A percentile compares a stretch with the other conserved stretches of the same genome.
Evolutionary conservation across 2,329 filamentous ascomycete genomes (phyloP).

Genomic region (Chalara sp.): DNA sequence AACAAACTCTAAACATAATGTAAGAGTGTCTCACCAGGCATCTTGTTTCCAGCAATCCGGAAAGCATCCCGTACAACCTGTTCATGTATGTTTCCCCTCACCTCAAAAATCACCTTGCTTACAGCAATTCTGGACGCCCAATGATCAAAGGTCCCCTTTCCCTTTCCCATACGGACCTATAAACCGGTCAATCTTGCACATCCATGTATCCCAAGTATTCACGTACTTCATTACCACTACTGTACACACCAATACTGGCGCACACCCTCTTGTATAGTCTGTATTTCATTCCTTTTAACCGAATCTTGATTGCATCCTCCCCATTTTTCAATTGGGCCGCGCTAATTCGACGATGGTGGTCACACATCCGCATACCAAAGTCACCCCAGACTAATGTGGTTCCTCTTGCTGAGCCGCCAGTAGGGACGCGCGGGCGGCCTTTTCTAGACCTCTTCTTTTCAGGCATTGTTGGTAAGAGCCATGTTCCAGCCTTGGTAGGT

Average conservation of each 20-base stretch:
- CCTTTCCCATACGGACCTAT: constrained; percentile 94
- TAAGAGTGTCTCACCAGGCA: constrained; percentile 62
- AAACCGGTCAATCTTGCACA: not conserved
- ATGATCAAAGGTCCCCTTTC: constrained; percentile 94
- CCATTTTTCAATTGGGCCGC: constrained; percentile 82
- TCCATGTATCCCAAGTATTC: not conserved
- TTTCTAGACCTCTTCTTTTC: constrained; percentile 85
- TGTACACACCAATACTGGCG: constrained; percentile 92
- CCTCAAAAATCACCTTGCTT: constrained; percentile 85
- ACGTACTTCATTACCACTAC: constrained; percentile 81
- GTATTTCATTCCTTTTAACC: constrained; percentile 86
- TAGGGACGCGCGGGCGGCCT: constrained; percentile 79
- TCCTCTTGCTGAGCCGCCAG: constrained; percentile 83
- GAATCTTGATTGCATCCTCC: constrained; percentile 85
- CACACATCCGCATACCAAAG: constrained; percentile 87
- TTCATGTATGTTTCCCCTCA: constrained; percentile 90
- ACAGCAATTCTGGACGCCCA: constrained; percentile 90
- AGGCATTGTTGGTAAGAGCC: constrained; percentile 75
- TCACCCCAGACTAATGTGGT: constrained; percentile 96
- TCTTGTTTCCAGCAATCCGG: constrained; percentile 85
- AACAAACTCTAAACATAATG: not conserved
- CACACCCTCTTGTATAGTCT: constrained; percentile 84
- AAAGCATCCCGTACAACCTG: constrained; percentile 92
- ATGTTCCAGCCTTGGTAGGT: constrained; percentile 51
- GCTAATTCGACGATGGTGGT: constrained; percentile 87